Percentiles rank a stretch among this genome's conserved stretches.
Conservation (phyloP, 208 protist genomes). For the Leishmania amazonensis region DNA sequence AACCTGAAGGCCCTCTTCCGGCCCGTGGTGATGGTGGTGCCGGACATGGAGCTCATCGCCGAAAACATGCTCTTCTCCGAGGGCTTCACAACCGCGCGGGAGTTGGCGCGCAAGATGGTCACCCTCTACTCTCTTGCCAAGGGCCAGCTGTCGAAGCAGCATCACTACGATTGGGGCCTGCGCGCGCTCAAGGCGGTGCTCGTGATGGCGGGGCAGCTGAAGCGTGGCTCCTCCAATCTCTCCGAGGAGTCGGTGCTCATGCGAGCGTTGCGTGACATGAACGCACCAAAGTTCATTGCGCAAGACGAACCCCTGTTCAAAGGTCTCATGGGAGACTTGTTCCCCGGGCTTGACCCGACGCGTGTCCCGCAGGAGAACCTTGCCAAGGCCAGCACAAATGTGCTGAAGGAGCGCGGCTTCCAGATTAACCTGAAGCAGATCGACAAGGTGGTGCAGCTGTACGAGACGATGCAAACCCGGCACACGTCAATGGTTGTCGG, state of each 20-base stretch:
- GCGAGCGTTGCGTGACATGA: slow-evolving; percentile 99
- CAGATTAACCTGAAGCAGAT: slow-evolving; percentile 92
- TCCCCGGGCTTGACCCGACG: slow-evolving; percentile 96
- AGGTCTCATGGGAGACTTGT: slow-evolving; percentile 98
- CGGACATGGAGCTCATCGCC: slow-evolving; percentile 98
- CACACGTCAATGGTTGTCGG: slow-evolving; percentile 99
- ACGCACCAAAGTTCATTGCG: slow-evolving; percentile 99
- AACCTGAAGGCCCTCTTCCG: slow-evolving; percentile 99
- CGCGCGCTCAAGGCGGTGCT: slow-evolving; percentile 98
- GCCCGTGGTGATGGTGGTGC: slow-evolving; percentile 98
- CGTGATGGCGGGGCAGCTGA: slow-evolving; percentile 98
- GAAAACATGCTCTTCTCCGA: slow-evolving; percentile 99
- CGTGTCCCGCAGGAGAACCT: slow-evolving; percentile 95
- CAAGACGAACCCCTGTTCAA: slow-evolving; percentile 99
- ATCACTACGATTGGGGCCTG: slow-evolving; percentile 99
- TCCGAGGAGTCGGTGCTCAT: slow-evolving; percentile 98
- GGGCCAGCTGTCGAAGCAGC: slow-evolving; percentile 99
- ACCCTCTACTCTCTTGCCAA: slow-evolving; percentile 97
- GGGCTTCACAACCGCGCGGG: slow-evolving; percentile 95
- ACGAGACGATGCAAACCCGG: slow-evolving; percentile 99
- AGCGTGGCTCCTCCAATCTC: slow-evolving; percentile 95
- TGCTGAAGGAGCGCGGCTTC: slow-evolving; percentile 80
- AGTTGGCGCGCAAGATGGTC: slow-evolving; percentile 99
- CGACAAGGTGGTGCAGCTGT: slow-evolving; percentile 99
- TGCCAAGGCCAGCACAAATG: slow-evolving; percentile 90